phyloP scores from a whole-genome alignment of 441 rosid species.

The Pelargonium australe region DNA sequence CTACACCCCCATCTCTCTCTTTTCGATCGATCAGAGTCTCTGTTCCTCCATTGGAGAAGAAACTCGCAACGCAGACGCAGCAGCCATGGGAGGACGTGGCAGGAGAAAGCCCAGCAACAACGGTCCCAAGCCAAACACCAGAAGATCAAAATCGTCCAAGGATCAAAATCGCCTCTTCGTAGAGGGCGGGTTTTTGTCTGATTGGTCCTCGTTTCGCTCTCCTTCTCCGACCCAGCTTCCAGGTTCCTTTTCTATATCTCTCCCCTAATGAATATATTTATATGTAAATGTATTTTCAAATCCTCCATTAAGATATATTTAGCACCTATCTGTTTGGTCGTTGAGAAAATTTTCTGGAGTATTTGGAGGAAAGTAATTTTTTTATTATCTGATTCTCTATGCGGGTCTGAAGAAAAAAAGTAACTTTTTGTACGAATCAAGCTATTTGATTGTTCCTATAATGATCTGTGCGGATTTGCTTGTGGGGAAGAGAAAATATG shows the following conservation, averaged over 20 bases:
- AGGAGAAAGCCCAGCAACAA: conserved; percentile 37
- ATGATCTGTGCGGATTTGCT: too few relatives aligned
- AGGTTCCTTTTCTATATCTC: not conserved
- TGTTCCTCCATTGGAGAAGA: too few relatives aligned
- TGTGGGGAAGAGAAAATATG: not conserved
- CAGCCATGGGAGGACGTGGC: conserved; percentile 53
- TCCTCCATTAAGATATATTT: not conserved
- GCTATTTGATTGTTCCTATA: not conserved
- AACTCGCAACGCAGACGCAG: too few relatives aligned
- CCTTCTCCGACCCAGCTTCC: conserved; percentile 16
- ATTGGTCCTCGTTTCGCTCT: conserved; percentile 32
- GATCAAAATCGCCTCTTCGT: conserved; percentile 30
- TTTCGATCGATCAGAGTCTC: not conserved
- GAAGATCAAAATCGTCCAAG: conserved; percentile 18
- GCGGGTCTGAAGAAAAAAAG: not conserved
- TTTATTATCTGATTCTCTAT: too few relatives aligned
- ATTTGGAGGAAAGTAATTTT: not conserved
- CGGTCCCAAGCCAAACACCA: conserved; percentile 14
- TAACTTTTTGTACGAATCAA: not conserved
- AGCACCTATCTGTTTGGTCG: not conserved
- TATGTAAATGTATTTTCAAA: conserved; percentile 13
- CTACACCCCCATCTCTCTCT: not conserved
- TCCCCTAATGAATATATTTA: too few relatives aligned
- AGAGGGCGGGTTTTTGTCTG: conserved; percentile 45
- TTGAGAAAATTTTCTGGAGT: not conserved